These are phyloP conservation scores for Quercus suber DNA, from an alignment of 306 rosid genomes.

Conservation along the genomic window DNA sequence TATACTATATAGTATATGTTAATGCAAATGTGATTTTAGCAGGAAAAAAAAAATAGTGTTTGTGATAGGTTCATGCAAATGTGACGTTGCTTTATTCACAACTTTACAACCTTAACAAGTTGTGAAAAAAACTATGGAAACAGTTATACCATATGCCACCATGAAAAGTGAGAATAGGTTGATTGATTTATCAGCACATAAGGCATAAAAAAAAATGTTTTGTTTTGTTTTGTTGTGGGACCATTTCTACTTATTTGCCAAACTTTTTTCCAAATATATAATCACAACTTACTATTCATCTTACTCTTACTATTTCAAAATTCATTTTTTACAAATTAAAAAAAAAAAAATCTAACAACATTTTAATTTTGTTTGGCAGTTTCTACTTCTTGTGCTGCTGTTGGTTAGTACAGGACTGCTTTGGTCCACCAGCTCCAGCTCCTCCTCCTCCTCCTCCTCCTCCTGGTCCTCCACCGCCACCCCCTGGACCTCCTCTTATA, in stretches of 20 bases:
- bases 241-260: neutral
- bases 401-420: conserved; percentile 46
- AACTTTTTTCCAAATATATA: neutral
- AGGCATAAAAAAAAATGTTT: no score
- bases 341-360: neutral
- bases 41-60: no score
- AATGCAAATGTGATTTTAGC: no score
- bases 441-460: neutral
- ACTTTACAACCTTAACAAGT: no score
- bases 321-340: neutral
- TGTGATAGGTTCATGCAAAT: no score
- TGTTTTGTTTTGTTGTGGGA: no score
- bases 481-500: neutral
- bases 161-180: no score
- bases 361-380: conserved; percentile 21
- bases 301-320: neutral
- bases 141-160: no score
- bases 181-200: no score
- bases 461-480: conserved; percentile 1
- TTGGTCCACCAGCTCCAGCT: conserved; percentile 20
- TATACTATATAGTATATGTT: no score
- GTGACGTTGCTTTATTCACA: no score
- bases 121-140: neutral
- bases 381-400: conserved; percentile 37
- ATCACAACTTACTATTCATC: neutral